phyloP scores from a whole-genome alignment of 2,329 filamentous ascomycete species.

The Pyricularia grisea region DNA sequence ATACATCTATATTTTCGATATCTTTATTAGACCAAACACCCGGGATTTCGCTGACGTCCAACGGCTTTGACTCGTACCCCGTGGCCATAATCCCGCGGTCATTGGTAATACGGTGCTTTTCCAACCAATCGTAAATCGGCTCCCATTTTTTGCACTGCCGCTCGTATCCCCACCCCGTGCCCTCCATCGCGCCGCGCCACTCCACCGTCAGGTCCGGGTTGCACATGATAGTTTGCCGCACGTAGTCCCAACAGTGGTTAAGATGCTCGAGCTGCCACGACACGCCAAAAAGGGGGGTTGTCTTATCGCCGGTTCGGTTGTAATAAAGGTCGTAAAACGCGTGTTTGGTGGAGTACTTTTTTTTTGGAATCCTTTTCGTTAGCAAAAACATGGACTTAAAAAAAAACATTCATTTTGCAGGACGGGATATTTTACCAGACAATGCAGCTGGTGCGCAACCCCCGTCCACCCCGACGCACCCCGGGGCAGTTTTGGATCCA shows the following conservation, averaged over 20 bases:
- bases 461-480: neutral
- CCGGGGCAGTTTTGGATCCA: neutral
- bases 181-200: constrained; percentile 24
- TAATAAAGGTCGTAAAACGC: constrained; percentile 19
- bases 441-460: constrained; percentile 29
- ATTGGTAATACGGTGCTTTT: neutral
- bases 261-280: constrained; percentile 17
- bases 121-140: neutral
- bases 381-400: too few species aligned
- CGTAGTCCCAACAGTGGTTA: constrained; percentile 31
- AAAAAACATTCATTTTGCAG: too few species aligned
- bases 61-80: neutral
- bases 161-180: neutral
- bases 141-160: neutral
- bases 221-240: constrained; percentile 30
- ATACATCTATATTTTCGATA: too few species aligned
- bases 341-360: constrained; percentile 24
- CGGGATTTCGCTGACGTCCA: neutral
- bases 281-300: constrained; percentile 17
- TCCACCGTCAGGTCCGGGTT: constrained; percentile 24
- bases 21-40: neutral
- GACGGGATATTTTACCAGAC: constrained; percentile 19
- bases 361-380: neutral
- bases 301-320: constrained; percentile 9
- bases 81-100: neutral